Evolutionary conservation across 83 land plant genomes (phyloP), one percentile per base, ranked within the genome.

Genomic region (Larix sibirica): DNA sequence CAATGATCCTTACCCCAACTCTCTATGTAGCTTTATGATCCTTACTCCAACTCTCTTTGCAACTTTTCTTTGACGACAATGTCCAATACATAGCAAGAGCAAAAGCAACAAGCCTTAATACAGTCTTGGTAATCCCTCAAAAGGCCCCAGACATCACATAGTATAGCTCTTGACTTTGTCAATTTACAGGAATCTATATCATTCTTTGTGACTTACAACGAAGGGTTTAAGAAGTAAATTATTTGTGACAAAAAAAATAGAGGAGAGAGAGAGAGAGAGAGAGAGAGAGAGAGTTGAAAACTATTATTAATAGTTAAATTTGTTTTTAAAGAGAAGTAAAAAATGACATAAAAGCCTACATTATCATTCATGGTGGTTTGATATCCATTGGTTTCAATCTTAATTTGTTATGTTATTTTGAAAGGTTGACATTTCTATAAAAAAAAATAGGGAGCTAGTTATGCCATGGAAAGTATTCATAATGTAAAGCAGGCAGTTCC

Each of bases 11-110:
- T 44, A 44, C 8, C 7, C 9, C 50, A 44, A 44, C 24, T 63
- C n/a, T n/a, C n/a, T n/a, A n/a, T n/a, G n/a, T n/a, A n/a, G n/a
- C n/a, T n/a, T n/a, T n/a, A 54, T 77, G 61, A 21, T 54, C 44
- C 33, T 47, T 47, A 47, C 9, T 47, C 10, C 50, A 47, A 47
- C 24, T 63, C 24, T 62, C 4, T 69, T n/a, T 59, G 20, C 88
- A 92, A 92, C 71, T 92, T 44, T 92, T 92, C 83, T 79, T 92
- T 18, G 95, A 92, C 50, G 92, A 92, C 77, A 90, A 83, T 44
- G 85, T 71, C 13, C 73, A 84, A 33, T 90, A 92, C 81, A 81
- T 90, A 33, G 88, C 89, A 10, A 88, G 87, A 12, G 95, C 89
- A 17, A 92, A 90, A 40, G 82, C 89, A 12, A 18, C 77, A 50